Evolutionary conservation across 1,284 basidiomycete species (phyloP), one percentile per base, ranked within the genome.

Genomic region (Ganoderma lucidum): DNA sequence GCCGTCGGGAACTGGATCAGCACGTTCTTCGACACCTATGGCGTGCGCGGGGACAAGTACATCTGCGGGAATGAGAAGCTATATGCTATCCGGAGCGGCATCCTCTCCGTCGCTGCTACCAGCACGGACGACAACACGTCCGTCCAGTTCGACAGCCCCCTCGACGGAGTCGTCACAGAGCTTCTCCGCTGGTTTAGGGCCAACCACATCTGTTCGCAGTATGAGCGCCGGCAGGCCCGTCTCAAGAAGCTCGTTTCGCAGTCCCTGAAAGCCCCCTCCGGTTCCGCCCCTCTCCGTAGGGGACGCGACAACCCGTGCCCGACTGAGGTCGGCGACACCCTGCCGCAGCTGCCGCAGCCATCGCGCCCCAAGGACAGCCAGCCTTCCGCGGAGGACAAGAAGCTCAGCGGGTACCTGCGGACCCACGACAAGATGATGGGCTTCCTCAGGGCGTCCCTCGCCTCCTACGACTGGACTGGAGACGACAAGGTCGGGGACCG

Each of bases 401-500:
- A 35, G 35, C 6, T 35, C 35, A 6, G 3, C 3, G 6, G 6
- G 19, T 19, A 17, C 9, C 10, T 51, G 10, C 48, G 10, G 12
- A 14, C 9, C 4, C 48, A 51, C 23, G 23, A 12, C 10, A 4
- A 10, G 10, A 51, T 51, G 48, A 28, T 51, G 23, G 15, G 32
- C 8, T 8, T 9, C 4, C 55, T 56, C 55, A 32, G 3, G 17
- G 6, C 10, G 17, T 8, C 15, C 15, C 28, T 32, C 55, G 14
- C n/a, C n/a, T n/a, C 17, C 6, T 0, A 10, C 32, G 15, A 42
- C n/a, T 45, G 63, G 63, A 35, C 6, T 14, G 4, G 2, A 23
- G 41, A 23, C 35, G 63, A 64, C 51, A 64, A 64, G 51, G 63
- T 41, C 9, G 63, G 63, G 10, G 51, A 64, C 17, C 55, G 55